phyloP scores from a whole-genome alignment of 441 rosid genomes.

The Isatis lusitanica region DNA sequence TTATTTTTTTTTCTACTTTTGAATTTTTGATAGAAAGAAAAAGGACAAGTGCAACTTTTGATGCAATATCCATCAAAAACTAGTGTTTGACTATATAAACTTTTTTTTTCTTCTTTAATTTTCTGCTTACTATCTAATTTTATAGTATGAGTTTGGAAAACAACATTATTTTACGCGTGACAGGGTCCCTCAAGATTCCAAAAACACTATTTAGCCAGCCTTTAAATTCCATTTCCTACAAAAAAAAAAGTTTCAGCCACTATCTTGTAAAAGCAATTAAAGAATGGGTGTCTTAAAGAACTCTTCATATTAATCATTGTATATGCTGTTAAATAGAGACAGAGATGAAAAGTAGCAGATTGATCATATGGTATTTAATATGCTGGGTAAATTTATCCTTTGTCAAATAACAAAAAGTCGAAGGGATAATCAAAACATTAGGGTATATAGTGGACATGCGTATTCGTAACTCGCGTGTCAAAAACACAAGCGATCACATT shows the following conservation, averaged over 20 bases:
- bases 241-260: conserved; percentile 13
- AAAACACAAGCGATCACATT: neutral
- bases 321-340: neutral
- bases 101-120: too few relatives aligned
- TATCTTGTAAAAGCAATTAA: neutral
- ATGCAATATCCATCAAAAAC: neutral
- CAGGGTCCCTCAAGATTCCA: conserved; percentile 12
- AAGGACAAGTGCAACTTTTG: neutral
- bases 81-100: conserved; percentile 1
- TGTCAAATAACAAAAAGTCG: neutral
- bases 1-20: neutral
- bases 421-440: neutral
- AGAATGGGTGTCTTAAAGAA: neutral
- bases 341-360: neutral
- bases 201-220: conserved; percentile 28
- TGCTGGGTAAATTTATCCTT: too few relatives aligned
- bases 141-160: neutral
- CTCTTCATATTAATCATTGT: too few relatives aligned
- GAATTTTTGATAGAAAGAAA: neutral
- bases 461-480: too few relatives aligned
- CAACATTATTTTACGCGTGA: neutral
- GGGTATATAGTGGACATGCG: neutral
- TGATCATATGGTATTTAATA: neutral
- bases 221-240: conserved; percentile 10
- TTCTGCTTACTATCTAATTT: neutral